Evolutionary conservation across 2,329 filamentous ascomycete species (phyloP).

Genomic region (Hymenoscyphus fructigenus): DNA sequence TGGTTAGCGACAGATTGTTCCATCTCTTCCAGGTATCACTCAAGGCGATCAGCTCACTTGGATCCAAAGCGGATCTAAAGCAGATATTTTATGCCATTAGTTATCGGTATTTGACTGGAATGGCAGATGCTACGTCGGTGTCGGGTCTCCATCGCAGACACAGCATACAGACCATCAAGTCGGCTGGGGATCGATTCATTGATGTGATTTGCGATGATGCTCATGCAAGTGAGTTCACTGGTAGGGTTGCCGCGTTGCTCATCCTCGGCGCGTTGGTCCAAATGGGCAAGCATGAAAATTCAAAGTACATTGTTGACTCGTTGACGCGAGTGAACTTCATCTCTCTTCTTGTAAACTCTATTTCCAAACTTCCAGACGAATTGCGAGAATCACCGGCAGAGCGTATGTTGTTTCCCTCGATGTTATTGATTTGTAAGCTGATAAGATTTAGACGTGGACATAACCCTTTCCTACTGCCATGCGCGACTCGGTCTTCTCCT

Average conservation of each 20-base stretch:
- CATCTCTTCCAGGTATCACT: conserved; percentile 88
- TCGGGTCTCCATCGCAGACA: conserved; percentile 48
- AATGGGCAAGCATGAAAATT: conserved; percentile 69
- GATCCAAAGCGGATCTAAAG: conserved; percentile 69
- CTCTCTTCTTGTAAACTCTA: conserved; percentile 82
- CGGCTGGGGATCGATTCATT: conserved; percentile 77
- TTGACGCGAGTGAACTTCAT: conserved; percentile 88
- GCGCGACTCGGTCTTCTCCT: conserved; percentile 80
- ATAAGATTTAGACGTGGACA: conserved; percentile 37
- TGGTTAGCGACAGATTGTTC: conserved; percentile 85
- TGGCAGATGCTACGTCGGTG: conserved; percentile 54
- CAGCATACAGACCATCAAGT: conserved; percentile 69
- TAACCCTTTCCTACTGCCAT: conserved; percentile 50
- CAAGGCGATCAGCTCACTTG: conserved; percentile 72
- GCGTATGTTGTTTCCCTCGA: conserved; percentile 45
- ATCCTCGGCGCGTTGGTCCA: conserved; percentile 77
- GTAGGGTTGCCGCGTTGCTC: conserved; percentile 81
- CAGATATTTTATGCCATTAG: conserved; percentile 90
- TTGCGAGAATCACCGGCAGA: conserved; percentile 57
- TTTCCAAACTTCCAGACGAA: conserved; percentile 75
- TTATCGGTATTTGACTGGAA: conserved; percentile 77
- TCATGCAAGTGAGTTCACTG: conserved; percentile 76
- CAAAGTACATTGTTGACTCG: conserved; percentile 72
- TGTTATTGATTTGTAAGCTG: conserved; percentile 13
- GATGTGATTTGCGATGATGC: conserved; percentile 92